Evolutionary conservation across 2,329 filamentous ascomycete species (phyloP).

Genomic region (Apiospora phragmitis): DNA sequence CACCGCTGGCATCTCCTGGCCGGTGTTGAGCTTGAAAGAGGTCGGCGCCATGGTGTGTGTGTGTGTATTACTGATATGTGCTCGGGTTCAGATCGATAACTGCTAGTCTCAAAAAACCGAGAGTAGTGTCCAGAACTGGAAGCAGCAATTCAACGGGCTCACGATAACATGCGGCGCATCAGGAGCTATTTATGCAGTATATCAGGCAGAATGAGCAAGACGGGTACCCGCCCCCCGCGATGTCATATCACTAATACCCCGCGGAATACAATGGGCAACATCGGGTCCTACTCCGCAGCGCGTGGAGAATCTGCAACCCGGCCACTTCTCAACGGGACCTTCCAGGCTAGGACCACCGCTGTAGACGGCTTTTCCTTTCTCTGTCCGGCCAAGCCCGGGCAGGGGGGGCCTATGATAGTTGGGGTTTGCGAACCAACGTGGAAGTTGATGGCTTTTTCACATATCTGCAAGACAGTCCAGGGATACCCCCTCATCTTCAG

Average conservation of each 20-base stretch:
- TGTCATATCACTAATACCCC: neutral
- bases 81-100: neutral
- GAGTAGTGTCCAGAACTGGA: neutral
- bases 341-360: neutral
- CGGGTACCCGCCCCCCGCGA: neutral
- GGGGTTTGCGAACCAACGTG: neutral
- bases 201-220: neutral
- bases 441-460: neutral
- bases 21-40: slow-evolving; percentile 65
- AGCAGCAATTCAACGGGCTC: neutral
- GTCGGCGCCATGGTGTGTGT: slow-evolving; percentile 49
- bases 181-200: neutral
- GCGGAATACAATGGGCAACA: neutral
- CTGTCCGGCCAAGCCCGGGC: neutral
- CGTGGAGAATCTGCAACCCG: neutral
- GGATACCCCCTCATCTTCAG: neutral
- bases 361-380: neutral
- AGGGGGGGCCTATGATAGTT: neutral
- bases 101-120: neutral
- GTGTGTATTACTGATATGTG: neutral
- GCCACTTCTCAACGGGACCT: neutral
- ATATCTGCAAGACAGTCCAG: neutral
- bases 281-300: neutral
- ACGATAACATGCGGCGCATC: neutral
- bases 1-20: slow-evolving; percentile 61